These are phyloP conservation scores for Phytophthora chlamydospora DNA, from an alignment of 352 stramenopile genomes.

Conservation along the genomic window DNA sequence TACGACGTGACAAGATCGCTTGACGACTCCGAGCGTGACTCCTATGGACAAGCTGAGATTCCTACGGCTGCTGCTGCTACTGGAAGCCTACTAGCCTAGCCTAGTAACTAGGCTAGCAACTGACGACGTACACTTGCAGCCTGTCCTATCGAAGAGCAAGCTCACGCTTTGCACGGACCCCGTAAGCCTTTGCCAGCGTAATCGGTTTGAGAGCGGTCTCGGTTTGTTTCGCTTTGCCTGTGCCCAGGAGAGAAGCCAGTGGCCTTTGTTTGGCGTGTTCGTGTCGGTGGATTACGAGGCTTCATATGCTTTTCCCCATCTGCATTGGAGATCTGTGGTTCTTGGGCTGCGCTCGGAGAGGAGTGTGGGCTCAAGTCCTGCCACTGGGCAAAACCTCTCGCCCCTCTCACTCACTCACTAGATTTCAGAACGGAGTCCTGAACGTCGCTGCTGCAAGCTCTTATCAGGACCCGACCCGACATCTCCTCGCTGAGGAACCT, in stretches of 20 bases:
- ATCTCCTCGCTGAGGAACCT: neutral
- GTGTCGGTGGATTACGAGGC: neutral
- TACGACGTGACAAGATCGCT: too few species aligned
- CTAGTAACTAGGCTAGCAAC: too few species aligned
- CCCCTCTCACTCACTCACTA: constrained; percentile 3
- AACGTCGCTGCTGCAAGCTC: neutral
- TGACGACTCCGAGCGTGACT: too few species aligned
- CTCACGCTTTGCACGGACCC: neutral
- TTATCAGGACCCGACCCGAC: neutral
- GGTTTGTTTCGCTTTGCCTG: neutral
- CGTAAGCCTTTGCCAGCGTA: constrained; percentile 18
- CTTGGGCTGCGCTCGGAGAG: neutral
- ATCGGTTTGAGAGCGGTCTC: constrained; percentile 1
- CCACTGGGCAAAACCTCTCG: constrained; percentile 5
- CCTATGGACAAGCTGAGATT: too few species aligned
- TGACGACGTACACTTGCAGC: too few species aligned
- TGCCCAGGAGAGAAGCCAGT: neutral
- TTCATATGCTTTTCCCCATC: constrained; percentile 3
- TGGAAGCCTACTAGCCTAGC: too few species aligned
- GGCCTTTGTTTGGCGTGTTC: neutral
- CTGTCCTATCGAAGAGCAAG: constrained; percentile 7
- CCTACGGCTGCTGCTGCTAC: too few species aligned
- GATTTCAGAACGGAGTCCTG: neutral
- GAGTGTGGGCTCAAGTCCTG: constrained; percentile 1
- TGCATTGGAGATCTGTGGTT: neutral